phyloP scores from a whole-genome alignment of 305 asterid species.

The Solanum hybrid region DNA sequence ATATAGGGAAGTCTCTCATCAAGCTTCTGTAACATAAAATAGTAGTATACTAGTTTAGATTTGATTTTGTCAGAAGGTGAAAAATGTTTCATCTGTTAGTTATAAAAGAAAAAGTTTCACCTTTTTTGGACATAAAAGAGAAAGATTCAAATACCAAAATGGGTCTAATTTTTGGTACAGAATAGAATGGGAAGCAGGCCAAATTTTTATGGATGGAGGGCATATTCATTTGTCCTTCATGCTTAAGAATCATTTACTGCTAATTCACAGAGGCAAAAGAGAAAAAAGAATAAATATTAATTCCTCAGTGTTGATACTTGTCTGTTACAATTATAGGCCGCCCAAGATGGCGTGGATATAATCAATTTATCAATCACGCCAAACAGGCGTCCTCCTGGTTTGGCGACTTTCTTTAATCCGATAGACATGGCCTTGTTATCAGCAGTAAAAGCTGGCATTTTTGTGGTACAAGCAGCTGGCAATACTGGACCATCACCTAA shows the following conservation, averaged over 20 bases:
- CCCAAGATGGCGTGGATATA: conserved; percentile 90
- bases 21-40: background rate
- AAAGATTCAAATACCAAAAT: background rate
- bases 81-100: background rate
- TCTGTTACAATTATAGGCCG: conserved; percentile 51
- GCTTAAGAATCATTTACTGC: background rate
- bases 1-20: background rate
- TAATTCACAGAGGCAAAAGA: background rate
- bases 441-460: conserved; percentile 75
- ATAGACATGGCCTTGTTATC: conserved; percentile 96
- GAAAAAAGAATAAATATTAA: background rate
- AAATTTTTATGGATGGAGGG: background rate
- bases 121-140: background rate
- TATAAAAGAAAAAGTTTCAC: background rate
- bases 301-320: background rate
- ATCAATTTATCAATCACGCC: conserved; percentile 96
- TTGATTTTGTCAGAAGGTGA: background rate
- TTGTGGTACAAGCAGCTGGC: conserved; percentile 97
- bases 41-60: background rate
- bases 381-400: conserved; percentile 92
- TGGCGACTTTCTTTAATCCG: conserved; percentile 94
- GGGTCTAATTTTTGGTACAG: background rate
- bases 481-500: conserved; percentile 95
- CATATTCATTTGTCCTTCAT: background rate
- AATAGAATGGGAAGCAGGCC: background rate